Evolutionary conservation across 2,329 filamentous ascomycete species (phyloP), one percentile per base, ranked within the genome.

Genomic region (Pseudopyrenochaeta lycopersici): DNA sequence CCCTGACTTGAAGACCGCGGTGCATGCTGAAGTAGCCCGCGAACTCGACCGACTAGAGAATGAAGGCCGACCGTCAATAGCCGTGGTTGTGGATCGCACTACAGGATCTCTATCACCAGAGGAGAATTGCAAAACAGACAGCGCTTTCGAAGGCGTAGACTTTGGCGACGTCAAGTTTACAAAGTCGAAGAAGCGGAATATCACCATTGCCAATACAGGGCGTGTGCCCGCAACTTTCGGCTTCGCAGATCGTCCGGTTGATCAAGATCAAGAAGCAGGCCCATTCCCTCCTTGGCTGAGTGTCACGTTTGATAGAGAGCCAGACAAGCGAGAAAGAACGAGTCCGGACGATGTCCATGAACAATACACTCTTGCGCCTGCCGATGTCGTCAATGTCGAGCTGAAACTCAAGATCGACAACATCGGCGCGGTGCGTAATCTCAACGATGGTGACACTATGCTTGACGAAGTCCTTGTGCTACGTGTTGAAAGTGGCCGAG

Each of bases 181-280:
- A 33, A 84, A 89, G 54, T 84, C 82, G 7, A 86, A 89, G 62
- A 82, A 81, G 7, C 84, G 88, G 4, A 85, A 82, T 3, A 73
- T 98, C 38, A 98, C 93, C 0, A 86, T 99, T 49, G 95, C 95
- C 21, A 99, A 99, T 65, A 99, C 95, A 0, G 90, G 95, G 2
- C 84, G 91, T 23, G 91, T 96, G 0, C 76, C 88, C 2, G 93
- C 95, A 0, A 90, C 82, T 0, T 89, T 97, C 67, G 85, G 84
- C 1, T 96, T 99, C 71, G 86, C 93, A 1, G 89, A 92, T 53
- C 88, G 88, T 58, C 88, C 90, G 2, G 78, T 79, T 0, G 79
- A 81, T 77, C 64, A 77, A 31, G 78, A 76, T 17, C 73, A 76
- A 68, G 64, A 60, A 51, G 43, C 67, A 73, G 78, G 78, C 1